A percentile compares a stretch with the other conserved stretches of the same genome.
phyloP scores from a whole-genome alignment of 441 rosid genomes.

The Syzygium malaccense region DNA sequence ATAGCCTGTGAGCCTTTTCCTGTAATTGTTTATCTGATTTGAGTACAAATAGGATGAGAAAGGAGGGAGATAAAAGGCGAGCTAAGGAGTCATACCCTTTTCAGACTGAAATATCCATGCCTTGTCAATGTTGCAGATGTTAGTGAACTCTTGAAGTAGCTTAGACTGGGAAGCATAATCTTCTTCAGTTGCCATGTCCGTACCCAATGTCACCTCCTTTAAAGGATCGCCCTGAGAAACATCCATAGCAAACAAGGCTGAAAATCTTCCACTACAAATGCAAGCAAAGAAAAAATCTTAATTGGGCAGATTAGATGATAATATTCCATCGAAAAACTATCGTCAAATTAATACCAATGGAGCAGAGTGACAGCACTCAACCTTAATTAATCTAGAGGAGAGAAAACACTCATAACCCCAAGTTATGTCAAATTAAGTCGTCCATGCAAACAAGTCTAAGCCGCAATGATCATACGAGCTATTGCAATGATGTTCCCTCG shows the following conservation, averaged over 20 bases:
- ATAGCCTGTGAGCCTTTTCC: slow-evolving; percentile 56
- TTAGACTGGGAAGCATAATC: slow-evolving; percentile 62
- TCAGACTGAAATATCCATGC: slow-evolving; percentile 69
- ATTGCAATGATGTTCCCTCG: not conserved
- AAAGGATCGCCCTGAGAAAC: slow-evolving; percentile 27
- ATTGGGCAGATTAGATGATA: not conserved
- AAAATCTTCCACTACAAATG: slow-evolving; percentile 21
- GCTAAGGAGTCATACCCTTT: slow-evolving; percentile 31
- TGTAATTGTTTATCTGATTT: slow-evolving; percentile 15
- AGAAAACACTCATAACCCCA: not conserved
- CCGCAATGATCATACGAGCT: not conserved
- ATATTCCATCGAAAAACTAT: not conserved
- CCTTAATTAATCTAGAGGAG: not conserved
- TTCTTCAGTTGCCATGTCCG: slow-evolving; percentile 49
- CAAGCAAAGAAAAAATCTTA: not conserved
- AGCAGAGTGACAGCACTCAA: not conserved
- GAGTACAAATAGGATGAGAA: not conserved
- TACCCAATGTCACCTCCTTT: slow-evolving; percentile 37
- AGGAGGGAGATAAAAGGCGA: not conserved
- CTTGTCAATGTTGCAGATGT: slow-evolving; percentile 61
- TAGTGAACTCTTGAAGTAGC: slow-evolving; percentile 61
- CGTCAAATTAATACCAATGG: not conserved
- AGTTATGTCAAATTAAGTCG: not conserved
- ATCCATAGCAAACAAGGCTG: slow-evolving; percentile 43
- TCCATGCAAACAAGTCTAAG: not conserved